Conservation (phyloP, 768 basidiomycete species). For the Piloderma croceum region DNA sequence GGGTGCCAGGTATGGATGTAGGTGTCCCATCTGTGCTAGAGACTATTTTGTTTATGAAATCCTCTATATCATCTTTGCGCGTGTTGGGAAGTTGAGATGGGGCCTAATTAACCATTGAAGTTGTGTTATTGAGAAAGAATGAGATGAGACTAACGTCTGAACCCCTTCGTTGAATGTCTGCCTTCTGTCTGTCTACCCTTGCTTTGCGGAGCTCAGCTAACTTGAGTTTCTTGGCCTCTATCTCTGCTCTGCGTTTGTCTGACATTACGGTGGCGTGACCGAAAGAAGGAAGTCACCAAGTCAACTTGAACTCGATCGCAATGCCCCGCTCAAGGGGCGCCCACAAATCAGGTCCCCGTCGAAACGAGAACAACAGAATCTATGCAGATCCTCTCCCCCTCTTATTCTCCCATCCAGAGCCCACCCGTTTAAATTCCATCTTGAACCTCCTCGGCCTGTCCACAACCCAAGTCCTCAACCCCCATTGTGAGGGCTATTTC, state of each 20-base stretch:
- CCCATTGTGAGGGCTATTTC: conserved; percentile 70
- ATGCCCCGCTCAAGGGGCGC: conserved; percentile 19
- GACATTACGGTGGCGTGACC: conserved; percentile 34
- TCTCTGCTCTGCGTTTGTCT: conserved; percentile 74
- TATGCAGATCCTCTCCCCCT: conserved; percentile 73
- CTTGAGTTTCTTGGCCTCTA: conserved; percentile 85
- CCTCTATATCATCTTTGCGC: conserved; percentile 64
- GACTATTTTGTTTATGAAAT: conserved; percentile 58
- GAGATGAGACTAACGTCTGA: conserved; percentile 30
- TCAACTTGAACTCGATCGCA: conserved; percentile 46
- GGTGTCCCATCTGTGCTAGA: conserved; percentile 66
- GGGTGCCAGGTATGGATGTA: no score
- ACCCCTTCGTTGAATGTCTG: conserved; percentile 40
- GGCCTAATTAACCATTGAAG: no score
- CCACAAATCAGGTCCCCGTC: conserved; percentile 44
- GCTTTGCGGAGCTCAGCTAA: conserved; percentile 80
- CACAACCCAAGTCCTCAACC: conserved; percentile 57
- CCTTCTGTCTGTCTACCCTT: conserved; percentile 61
- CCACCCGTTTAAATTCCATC: conserved; percentile 39
- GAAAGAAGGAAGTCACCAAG: background rate
- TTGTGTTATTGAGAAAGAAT: conserved; percentile 1
- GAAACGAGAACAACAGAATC: conserved; percentile 59
- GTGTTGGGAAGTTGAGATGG: no score
- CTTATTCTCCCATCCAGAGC: conserved; percentile 38
- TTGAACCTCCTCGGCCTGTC: conserved; percentile 53